Evolutionary conservation across 208 protist species (phyloP).

Genomic region (Sergeia podlipaevii): DNA sequence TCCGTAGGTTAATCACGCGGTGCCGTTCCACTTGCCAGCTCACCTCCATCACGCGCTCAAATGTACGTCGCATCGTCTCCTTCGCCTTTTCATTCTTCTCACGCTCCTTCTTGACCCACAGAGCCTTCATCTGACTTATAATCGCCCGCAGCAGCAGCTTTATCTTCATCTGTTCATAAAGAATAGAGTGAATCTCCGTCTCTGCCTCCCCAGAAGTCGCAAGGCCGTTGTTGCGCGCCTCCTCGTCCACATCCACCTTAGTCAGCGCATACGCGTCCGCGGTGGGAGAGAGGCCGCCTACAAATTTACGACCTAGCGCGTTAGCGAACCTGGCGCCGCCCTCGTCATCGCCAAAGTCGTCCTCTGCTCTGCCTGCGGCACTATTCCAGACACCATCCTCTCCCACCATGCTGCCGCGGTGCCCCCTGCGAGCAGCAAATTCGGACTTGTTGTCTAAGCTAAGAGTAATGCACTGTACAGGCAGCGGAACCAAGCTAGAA

Average conservation of each 20-base stretch:
- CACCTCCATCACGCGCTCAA: slow-evolving; percentile 27
- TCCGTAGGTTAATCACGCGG: slow-evolving; percentile 66
- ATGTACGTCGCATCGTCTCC: slow-evolving; percentile 28
- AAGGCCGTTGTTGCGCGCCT: slow-evolving; percentile 5
- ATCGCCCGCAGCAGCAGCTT: slow-evolving; percentile 69
- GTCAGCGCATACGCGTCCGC: not conserved
- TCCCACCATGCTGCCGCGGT: too few relatives aligned
- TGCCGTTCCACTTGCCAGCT: slow-evolving; percentile 66
- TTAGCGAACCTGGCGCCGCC: too few relatives aligned
- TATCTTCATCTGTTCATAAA: slow-evolving; percentile 77
- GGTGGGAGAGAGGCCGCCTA: too few relatives aligned
- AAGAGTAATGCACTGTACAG: too few relatives aligned
- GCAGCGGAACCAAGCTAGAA: too few relatives aligned
- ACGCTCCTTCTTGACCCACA: slow-evolving; percentile 59
- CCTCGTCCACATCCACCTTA: not conserved
- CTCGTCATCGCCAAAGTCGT: too few relatives aligned
- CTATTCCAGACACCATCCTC: too few relatives aligned
- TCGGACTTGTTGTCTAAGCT: too few relatives aligned
- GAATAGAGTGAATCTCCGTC: slow-evolving; percentile 53
- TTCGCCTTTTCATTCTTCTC: slow-evolving; percentile 34
- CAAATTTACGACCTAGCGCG: too few relatives aligned
- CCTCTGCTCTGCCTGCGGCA: too few relatives aligned
- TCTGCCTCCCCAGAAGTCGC: not conserved
- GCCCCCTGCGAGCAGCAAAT: too few relatives aligned
- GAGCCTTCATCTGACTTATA: slow-evolving; percentile 58